Conservation (phyloP, 257 asterid genomes). For the Osmanthus fragrans region DNA sequence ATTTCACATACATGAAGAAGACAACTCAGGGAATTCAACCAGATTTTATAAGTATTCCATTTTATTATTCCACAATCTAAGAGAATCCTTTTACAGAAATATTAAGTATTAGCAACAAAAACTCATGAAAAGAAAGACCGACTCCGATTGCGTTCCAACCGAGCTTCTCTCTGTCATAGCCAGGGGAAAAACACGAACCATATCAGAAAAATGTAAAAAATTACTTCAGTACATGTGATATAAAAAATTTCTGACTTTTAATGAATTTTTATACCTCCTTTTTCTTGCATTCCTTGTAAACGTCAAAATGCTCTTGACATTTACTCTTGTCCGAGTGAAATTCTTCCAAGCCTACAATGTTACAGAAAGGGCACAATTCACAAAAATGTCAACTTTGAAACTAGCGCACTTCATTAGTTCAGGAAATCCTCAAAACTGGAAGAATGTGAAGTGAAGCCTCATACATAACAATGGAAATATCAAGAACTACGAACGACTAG, state of each 20-base stretch:
- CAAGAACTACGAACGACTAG: background rate
- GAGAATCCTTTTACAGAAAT: background rate
- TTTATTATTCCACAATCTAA: constrained; percentile 9
- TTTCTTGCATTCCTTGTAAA: constrained; percentile 93
- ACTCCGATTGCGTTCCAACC: constrained; percentile 79
- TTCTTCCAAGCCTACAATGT: constrained; percentile 70
- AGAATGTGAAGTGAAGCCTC: background rate
- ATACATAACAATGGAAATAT: background rate
- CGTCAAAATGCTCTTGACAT: constrained; percentile 86
- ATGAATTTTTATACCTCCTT: constrained; percentile 61
- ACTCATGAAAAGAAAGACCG: constrained; percentile 80
- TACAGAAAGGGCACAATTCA: constrained; percentile 3
- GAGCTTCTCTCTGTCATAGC: constrained; percentile 83
- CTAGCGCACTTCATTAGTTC: background rate
- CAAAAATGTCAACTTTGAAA: constrained; percentile 8
- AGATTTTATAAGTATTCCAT: background rate
- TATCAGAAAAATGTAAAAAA: background rate
- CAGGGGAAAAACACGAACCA: constrained; percentile 17
- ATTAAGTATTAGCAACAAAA: constrained; percentile 6
- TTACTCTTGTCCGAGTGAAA: constrained; percentile 69
- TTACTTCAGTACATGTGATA: constrained; percentile 4
- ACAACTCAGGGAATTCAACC: background rate
- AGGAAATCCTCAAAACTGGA: background rate
- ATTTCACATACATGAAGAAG: background rate
- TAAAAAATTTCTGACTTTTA: background rate